These are phyloP conservation scores for Spiromastix sp. DNA, from an alignment of 2,329 filamentous ascomycete species.

Conservation along the genomic window DNA sequence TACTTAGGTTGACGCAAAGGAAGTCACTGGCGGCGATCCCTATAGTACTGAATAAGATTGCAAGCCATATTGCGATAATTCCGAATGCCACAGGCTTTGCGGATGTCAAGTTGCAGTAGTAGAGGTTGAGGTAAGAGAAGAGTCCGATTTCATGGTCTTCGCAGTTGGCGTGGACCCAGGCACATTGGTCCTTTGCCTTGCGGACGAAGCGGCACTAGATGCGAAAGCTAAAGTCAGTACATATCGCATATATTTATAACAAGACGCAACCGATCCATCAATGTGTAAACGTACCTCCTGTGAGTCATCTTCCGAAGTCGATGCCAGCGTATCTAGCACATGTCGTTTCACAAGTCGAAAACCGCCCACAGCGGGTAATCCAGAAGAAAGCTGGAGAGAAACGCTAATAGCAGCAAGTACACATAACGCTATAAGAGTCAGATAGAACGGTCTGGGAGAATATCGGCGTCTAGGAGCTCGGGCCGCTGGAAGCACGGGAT, in stretches of 20 bases:
- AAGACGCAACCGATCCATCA: background rate
- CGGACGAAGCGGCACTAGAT: constrained; percentile 69
- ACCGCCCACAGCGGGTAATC: background rate
- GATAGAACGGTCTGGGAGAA: constrained; percentile 37
- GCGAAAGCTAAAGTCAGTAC: background rate
- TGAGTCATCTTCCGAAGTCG: constrained; percentile 1
- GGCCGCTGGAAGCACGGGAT: too few relatives aligned
- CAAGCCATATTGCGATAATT: constrained; percentile 72
- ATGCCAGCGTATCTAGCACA: constrained; percentile 14
- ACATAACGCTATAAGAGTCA: constrained; percentile 30
- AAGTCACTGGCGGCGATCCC: constrained; percentile 97
- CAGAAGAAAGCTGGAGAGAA: constrained; percentile 6
- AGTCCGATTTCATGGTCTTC: constrained; percentile 82
- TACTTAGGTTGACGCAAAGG: constrained; percentile 93
- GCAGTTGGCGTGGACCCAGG: constrained; percentile 74
- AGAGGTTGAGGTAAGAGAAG: constrained; percentile 76
- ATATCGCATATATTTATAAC: background rate
- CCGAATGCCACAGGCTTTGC: constrained; percentile 68
- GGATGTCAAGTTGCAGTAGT: constrained; percentile 68
- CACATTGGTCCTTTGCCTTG: constrained; percentile 67
- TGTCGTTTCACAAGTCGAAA: constrained; percentile 12
- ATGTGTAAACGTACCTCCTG: constrained; percentile 8
- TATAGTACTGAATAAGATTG: constrained; percentile 87
- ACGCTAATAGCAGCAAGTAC: constrained; percentile 23
- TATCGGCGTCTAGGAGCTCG: constrained; percentile 22